phyloP scores from a whole-genome alignment of 495 filamentous ascomycete genomes.

The Jackrogersella minutella region DNA sequence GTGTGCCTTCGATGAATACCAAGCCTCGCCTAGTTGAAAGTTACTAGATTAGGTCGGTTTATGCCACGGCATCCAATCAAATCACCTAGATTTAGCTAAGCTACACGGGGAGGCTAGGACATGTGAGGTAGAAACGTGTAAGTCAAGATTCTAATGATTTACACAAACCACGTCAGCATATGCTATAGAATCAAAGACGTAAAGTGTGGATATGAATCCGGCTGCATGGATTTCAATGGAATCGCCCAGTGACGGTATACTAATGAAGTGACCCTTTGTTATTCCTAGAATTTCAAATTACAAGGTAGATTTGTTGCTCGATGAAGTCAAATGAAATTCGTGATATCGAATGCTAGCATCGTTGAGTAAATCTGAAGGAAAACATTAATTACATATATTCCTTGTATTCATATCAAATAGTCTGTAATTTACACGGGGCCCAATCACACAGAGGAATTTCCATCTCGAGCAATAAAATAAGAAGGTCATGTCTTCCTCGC shows the following conservation, averaged over 20 bases:
- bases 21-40: neutral
- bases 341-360: no score
- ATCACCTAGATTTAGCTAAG: neutral
- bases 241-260: neutral
- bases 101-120: neutral
- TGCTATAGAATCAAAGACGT: neutral
- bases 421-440: no score
- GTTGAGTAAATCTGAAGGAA: constrained; percentile 3
- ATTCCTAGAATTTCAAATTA: no score
- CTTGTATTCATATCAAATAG: no score
- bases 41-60: constrained; percentile 11
- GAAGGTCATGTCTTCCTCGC: no score
- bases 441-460: no score
- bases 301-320: no score
- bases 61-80: constrained; percentile 6
- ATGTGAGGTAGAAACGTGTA: constrained; percentile 7
- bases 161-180: neutral
- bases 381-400: no score
- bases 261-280: neutral
- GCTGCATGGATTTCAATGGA: neutral
- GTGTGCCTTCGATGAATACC: neutral
- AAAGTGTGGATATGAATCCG: neutral
- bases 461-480: no score
- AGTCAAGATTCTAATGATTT: neutral
- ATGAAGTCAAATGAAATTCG: no score